Percentiles rank a stretch among this genome's conserved stretches.
phyloP scores from a whole-genome alignment of 2,329 filamentous ascomycete species.

The Rutstroemia sp. region DNA sequence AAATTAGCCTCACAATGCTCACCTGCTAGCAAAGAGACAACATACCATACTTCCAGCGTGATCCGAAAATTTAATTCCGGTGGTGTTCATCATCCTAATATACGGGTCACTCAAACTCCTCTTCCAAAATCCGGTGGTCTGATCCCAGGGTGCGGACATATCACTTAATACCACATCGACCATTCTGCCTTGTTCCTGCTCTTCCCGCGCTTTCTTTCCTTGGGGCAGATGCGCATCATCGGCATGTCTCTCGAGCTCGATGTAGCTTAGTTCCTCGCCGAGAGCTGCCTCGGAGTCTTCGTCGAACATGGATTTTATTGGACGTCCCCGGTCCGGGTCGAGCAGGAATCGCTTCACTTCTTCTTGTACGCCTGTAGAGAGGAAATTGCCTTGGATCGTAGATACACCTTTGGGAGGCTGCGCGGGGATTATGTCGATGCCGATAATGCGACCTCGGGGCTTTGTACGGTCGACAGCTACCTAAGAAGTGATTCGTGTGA shows the following conservation, averaged over 20 bases:
- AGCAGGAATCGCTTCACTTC: constrained; percentile 71
- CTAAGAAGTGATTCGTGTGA: constrained; percentile 34
- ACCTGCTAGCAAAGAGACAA: constrained; percentile 3
- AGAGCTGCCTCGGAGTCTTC: not conserved
- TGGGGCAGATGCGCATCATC: constrained; percentile 3
- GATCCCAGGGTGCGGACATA: constrained; percentile 96
- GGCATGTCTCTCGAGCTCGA: constrained; percentile 54
- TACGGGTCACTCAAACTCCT: constrained; percentile 93
- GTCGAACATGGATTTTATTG: constrained; percentile 27
- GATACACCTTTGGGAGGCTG: constrained; percentile 88
- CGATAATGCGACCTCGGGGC: constrained; percentile 73
- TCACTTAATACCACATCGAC: constrained; percentile 96
- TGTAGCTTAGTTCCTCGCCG: constrained; percentile 41
- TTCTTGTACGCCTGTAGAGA: constrained; percentile 64
- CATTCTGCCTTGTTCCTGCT: constrained; percentile 42
- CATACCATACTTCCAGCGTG: constrained; percentile 92
- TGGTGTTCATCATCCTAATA: constrained; percentile 99
- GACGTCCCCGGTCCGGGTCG: constrained; percentile 52
- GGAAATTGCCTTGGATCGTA: constrained; percentile 90
- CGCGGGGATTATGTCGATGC: constrained; percentile 89
- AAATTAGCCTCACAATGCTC: not conserved
- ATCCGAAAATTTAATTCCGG: constrained; percentile 77
- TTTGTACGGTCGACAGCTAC: constrained; percentile 74
- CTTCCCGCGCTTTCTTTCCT: constrained; percentile 25
- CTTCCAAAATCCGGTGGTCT: constrained; percentile 70